These are phyloP conservation scores for Lentinus polychrous DNA, from an alignment of 1,284 basidiomycete genomes.

Conservation along the genomic window DNA sequence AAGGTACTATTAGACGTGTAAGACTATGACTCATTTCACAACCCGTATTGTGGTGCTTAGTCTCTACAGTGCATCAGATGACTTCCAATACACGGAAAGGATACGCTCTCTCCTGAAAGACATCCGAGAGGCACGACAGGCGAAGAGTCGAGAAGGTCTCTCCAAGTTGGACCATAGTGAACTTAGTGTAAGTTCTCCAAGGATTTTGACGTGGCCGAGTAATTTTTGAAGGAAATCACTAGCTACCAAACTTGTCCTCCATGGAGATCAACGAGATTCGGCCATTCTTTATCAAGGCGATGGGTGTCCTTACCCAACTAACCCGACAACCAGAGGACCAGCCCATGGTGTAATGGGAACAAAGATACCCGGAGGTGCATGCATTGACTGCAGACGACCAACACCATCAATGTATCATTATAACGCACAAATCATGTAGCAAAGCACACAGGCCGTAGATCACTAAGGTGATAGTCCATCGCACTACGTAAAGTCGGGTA, in stretches of 20 bases:
- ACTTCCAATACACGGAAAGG: constrained; percentile 76
- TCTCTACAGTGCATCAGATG: constrained; percentile 74
- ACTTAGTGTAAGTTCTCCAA: constrained; percentile 58
- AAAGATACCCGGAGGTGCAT: too few species aligned
- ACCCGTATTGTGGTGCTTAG: not conserved
- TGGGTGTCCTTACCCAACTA: constrained; percentile 58
- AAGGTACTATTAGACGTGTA: constrained; percentile 89
- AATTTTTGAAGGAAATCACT: not conserved
- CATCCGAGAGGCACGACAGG: constrained; percentile 88
- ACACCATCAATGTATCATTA: not conserved
- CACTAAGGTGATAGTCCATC: too few species aligned
- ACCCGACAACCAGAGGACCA: constrained; percentile 25
- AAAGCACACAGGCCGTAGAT: too few species aligned
- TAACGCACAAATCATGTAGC: too few species aligned
- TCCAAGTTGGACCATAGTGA: constrained; percentile 66
- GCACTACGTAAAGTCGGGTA: not conserved
- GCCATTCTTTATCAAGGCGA: constrained; percentile 82
- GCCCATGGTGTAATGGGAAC: not conserved
- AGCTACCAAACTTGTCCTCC: constrained; percentile 83
- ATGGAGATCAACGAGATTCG: constrained; percentile 92
- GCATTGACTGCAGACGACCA: too few species aligned
- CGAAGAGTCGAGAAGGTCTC: constrained; percentile 86
- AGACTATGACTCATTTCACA: constrained; percentile 25
- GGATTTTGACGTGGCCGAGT: constrained; percentile 8
- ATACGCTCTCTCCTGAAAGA: constrained; percentile 87